Evolutionary conservation across 2,329 filamentous ascomycete species (phyloP), one percentile per base, ranked within the genome.

Genomic region (Fusarium sp.): DNA sequence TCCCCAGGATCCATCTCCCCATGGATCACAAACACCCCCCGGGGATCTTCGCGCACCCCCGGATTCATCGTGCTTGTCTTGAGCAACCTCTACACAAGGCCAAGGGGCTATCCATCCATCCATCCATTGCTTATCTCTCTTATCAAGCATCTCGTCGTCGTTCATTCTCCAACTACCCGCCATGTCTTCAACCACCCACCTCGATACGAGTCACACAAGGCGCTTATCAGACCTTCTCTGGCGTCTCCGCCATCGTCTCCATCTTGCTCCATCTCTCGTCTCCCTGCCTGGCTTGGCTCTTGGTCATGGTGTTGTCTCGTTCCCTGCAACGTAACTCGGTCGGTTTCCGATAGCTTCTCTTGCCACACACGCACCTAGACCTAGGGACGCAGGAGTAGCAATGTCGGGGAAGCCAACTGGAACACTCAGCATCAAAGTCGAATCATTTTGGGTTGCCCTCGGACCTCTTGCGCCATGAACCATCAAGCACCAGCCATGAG

Each of bases 311-410:
- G 61, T 33, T 31, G 47, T 63, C 62, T 29, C 47, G 52, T 59
- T 62, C 36, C 35, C 35, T 69, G 62, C 47, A 72, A 69, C 68
- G 58, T 73, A 75, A 73, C 72, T 74, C 69, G 72, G 72, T 40
- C 72, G 72, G 27, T 75, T 75, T 75, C 72, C 72, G 72, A 75
- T 63, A 70, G 45, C 58, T 33, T 56, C 58, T 60, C 42, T 73
- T 42, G 72, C 72, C 69, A 75, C 62, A 42, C 38, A 40, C 72
- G 70, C 35, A 62, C 50, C 50, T 42, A 29, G 45, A 62, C 50
- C 50, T 33, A 50, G 25, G 45, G 29, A 71, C 66, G 14, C 42
- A 62, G 40, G 25, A 45, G 27, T 36, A 63, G 22, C 33, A 31
- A 54, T 27, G 35, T 52, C 36, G 59, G 31, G 57, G 35, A 31